Conservation (phyloP, 1,284 basidiomycete genomes). For the Moniliella sp. region DNA sequence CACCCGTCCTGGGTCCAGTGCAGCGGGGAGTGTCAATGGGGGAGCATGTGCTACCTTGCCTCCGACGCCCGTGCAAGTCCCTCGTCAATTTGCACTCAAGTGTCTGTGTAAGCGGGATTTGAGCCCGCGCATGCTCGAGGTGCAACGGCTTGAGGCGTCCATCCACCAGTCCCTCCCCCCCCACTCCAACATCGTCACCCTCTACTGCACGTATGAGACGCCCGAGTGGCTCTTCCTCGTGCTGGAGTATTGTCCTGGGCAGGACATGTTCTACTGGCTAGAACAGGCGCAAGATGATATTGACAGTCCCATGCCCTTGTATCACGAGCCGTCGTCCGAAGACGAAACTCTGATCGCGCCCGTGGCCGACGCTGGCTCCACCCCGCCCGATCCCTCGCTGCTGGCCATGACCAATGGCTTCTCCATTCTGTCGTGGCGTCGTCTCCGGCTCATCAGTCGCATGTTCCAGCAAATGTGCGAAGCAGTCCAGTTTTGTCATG, state of each 20-base stretch:
- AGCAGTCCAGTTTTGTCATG: slow-evolving; percentile 84
- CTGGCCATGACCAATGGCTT: slow-evolving; percentile 53
- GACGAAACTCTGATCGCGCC: slow-evolving; percentile 8
- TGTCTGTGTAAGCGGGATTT: slow-evolving; percentile 51
- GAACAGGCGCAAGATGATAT: slow-evolving; percentile 39
- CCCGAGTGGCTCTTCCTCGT: slow-evolving; percentile 56
- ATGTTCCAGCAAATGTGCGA: slow-evolving; percentile 99
- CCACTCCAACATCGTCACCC: slow-evolving; percentile 83
- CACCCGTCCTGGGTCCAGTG: too few species aligned
- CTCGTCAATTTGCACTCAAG: slow-evolving; percentile 91
- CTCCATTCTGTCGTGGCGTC: slow-evolving; percentile 60
- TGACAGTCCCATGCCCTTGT: too few species aligned
- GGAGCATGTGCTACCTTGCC: too few species aligned
- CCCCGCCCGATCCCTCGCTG: slow-evolving; percentile 71
- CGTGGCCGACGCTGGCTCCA: slow-evolving; percentile 9
- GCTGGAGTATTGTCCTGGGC: slow-evolving; percentile 80
- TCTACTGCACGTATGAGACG: slow-evolving; percentile 50
- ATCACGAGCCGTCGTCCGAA: slow-evolving; percentile 1
- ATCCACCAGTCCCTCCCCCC: slow-evolving; percentile 78
- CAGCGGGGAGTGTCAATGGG: too few species aligned
- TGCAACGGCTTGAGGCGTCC: slow-evolving; percentile 42
- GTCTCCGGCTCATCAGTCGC: slow-evolving; percentile 70
- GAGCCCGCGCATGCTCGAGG: slow-evolving; percentile 19
- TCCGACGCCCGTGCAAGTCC: too few species aligned
- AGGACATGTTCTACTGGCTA: slow-evolving; percentile 75